Evolutionary conservation across 495 filamentous ascomycete species (phyloP).

Genomic region (Tuber melanosporum): DNA sequence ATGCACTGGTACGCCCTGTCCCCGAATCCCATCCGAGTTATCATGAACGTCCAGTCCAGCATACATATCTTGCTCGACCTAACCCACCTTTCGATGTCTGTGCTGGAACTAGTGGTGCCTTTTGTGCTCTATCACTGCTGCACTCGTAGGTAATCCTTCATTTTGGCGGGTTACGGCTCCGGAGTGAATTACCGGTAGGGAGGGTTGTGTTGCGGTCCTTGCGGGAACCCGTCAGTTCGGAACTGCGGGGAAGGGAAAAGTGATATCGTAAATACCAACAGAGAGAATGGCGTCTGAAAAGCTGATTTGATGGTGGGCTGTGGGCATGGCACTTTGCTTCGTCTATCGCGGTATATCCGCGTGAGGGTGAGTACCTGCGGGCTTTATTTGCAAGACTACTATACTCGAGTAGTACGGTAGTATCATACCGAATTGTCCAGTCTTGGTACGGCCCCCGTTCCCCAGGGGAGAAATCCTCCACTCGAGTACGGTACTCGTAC

Average conservation of each 20-base stretch:
- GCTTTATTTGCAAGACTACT: not conserved
- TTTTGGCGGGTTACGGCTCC: no score
- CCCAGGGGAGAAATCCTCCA: not conserved
- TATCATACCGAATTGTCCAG: no score
- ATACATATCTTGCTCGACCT: conserved; percentile 29
- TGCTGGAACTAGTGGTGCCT: conserved; percentile 8
- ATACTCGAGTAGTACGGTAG: no score
- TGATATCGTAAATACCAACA: not conserved
- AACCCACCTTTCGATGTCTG: conserved; percentile 12
- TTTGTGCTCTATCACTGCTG: conserved; percentile 11
- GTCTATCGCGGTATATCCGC: not conserved
- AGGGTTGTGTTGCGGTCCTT: conserved; percentile 33
- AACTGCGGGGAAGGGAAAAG: not conserved
- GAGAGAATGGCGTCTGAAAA: conserved; percentile 33
- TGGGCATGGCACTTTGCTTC: not conserved
- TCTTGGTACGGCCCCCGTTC: not conserved
- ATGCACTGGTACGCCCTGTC: not conserved
- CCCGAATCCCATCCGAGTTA: conserved; percentile 16
- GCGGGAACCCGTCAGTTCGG: not conserved
- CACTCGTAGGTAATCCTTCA: conserved; percentile 15
- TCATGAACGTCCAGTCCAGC: conserved; percentile 25
- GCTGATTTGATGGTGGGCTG: conserved; percentile 26
- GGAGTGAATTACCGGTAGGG: not conserved
- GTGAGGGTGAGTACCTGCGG: not conserved
- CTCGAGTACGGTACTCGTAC: not conserved